Base-by-base conservation (phyloP, 2,329 filamentous ascomycete genomes). In the Aspergillus tubingensis region DNA sequence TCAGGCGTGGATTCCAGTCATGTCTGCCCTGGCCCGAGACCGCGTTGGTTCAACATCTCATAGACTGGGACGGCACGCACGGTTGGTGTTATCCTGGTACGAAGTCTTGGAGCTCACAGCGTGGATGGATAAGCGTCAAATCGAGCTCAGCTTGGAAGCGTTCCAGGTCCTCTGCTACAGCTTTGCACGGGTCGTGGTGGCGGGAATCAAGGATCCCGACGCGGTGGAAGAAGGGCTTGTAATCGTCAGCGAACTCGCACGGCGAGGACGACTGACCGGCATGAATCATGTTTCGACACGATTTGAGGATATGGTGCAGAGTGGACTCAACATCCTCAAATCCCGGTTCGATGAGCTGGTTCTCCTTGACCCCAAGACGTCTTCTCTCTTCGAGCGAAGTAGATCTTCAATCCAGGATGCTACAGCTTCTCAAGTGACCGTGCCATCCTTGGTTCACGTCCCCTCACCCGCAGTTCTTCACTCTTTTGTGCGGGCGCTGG, bases 401-500 rank as follows among this genome's bases (percentile, higher is more conserved):
- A 55, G 59, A 3, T 62, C 62, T 36, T 57, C 62, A 3, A 49
- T 58, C 5, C 61, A 65, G 15, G 30, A 32, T 32, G 21, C 38
- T 13, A 58, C 61, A 7, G 58, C 63, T 10, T 54, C 64, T 5
- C 62, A 66, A 30, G 61, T 68, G 44, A 57, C 56, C 51, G 53
- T 78, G 38, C 74, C 75, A 36, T 49, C 64, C 32, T 62, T 77
- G 54, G 65, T 76, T 30, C 70, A 74, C 38, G 70, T 75, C 2
- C 79, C 79, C 5, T 66, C 67, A 2, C 76, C 76, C 54, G 73
- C 76, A 38, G 66, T 69, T 11, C 69, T 81, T 11, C 79, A 81
- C 67, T 69, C 70, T 5, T 79, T 79, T 59, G 72, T 80, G 48
- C 71, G 79, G 44, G 74, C 75, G 30, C 68, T 81, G 11, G 79